Conservation (phyloP, 768 basidiomycete species). For the Tricholoma sp. region DNA sequence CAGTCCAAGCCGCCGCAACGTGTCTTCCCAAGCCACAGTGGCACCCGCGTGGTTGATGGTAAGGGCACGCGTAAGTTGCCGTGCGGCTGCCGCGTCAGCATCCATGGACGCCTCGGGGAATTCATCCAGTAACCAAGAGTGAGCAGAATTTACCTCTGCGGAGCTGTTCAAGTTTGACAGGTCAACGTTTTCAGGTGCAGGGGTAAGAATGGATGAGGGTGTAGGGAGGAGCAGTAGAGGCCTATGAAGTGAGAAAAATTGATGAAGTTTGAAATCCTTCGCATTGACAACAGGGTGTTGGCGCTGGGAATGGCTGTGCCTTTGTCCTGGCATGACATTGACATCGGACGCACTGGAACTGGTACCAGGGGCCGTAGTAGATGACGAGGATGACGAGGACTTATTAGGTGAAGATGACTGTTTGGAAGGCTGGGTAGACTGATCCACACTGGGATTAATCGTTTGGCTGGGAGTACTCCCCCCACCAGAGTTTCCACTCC, state of each 20-base stretch:
- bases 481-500: neutral
- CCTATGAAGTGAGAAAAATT: constrained; percentile 80
- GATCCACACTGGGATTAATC: constrained; percentile 10
- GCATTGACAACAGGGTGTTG: constrained; percentile 54
- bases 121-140: constrained; percentile 32
- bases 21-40: constrained; percentile 62
- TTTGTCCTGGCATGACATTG: neutral
- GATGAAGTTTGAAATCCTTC: constrained; percentile 74
- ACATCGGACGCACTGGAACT: neutral
- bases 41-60: constrained; percentile 63
- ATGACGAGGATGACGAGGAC: constrained; percentile 13
- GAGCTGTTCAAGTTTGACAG: constrained; percentile 10
- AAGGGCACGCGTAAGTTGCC: constrained; percentile 71
- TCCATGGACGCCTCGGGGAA: constrained; percentile 51
- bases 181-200: constrained; percentile 21
- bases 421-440: constrained; percentile 1
- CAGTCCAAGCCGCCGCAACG: constrained; percentile 61
- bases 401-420: constrained; percentile 3
- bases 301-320: constrained; percentile 9
- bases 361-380: constrained; percentile 5
- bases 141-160: constrained; percentile 13
- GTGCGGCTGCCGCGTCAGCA: constrained; percentile 74
- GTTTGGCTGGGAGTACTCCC: neutral
- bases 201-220: constrained; percentile 48
- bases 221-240: constrained; percentile 68